Evolutionary conservation across 371 early-diverging fungal species (phyloP), one percentile per base, ranked within the genome.

Genomic region (Rhizomucor pusillus): DNA sequence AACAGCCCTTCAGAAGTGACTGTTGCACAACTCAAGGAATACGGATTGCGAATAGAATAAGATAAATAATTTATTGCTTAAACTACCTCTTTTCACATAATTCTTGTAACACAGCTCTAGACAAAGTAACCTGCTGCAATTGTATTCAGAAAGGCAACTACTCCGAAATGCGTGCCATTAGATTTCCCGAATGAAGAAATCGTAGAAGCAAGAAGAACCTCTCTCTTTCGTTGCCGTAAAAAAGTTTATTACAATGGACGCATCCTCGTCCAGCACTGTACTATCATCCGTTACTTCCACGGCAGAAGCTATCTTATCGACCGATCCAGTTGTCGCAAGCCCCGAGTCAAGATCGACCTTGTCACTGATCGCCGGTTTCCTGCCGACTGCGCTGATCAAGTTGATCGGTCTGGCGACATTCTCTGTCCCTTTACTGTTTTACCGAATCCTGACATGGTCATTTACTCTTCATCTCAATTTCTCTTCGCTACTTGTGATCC

Each of bases 1-100:
- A 80, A 80, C 14, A 85, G 90, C 53, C 95, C 95, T 1, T 80
- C 88, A 0, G 57, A 55, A 29, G 80, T 91, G 0, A 75, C 83
- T 1, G 62, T 71, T 6, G 78, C 66, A 40, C 88, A 86, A 59
- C 63, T 94, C 37, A 66, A 67, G 3, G 89, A 90, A 52, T 91
- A 92, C 63, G 78, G 84, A 10, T 61, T 90, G 20, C 57, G 67
- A 47, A 44, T 76, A 39, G 45, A 59, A n/a, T 49, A 65, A 6
- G 47, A 19, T 43, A 44, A 22, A 34, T 22, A 45, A 35, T n/a
- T n/a, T n/a, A n/a, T n/a, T n/a, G n/a, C n/a, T n/a, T n/a, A n/a
- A n/a, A n/a, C n/a, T n/a, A n/a, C n/a, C n/a, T n/a, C n/a, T n/a
- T n/a, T n/a, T n/a, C n/a, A n/a, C n/a, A n/a, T n/a, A n/a, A n/a